Conservation (phyloP, 352 stramenopile genomes). For the Phytopythium boreale region DNA sequence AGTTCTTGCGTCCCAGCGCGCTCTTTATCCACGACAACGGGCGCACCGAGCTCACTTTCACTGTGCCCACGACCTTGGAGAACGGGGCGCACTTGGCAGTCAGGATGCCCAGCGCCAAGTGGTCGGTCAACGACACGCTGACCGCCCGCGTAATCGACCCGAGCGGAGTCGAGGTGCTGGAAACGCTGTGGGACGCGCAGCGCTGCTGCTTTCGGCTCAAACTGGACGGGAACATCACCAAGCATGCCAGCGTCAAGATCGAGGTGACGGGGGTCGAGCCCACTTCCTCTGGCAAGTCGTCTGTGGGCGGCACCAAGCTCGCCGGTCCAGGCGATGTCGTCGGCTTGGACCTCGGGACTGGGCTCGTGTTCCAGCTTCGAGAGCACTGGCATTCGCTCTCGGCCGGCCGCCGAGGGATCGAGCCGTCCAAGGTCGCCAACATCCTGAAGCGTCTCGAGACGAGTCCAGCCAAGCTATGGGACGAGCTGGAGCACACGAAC, state of each 20-base stretch:
- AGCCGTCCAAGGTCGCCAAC: conserved; percentile 31
- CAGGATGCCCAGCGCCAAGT: background rate
- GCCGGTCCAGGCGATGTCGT: background rate
- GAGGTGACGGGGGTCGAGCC: background rate
- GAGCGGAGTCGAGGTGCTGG: background rate
- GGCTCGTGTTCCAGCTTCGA: conserved; percentile 24
- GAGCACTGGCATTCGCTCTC: conserved; percentile 54
- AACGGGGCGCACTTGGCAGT: background rate
- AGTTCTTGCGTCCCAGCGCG: background rate
- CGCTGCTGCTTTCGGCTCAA: background rate
- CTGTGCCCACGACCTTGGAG: background rate
- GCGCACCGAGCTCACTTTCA: background rate
- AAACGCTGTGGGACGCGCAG: background rate
- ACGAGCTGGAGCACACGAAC: conserved; percentile 50
- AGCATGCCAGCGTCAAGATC: background rate
- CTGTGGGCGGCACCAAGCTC: background rate
- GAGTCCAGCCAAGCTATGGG: conserved; percentile 35
- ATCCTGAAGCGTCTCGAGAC: conserved; percentile 46
- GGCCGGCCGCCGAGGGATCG: conserved; percentile 30
- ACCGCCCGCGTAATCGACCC: background rate
- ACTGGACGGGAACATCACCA: background rate
- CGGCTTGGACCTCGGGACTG: background rate
- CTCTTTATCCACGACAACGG: background rate
- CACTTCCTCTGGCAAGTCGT: background rate
- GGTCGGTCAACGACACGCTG: background rate